Conservation (phyloP, 208 protist genomes). For the Dictyostelium gargantuum region DNA sequence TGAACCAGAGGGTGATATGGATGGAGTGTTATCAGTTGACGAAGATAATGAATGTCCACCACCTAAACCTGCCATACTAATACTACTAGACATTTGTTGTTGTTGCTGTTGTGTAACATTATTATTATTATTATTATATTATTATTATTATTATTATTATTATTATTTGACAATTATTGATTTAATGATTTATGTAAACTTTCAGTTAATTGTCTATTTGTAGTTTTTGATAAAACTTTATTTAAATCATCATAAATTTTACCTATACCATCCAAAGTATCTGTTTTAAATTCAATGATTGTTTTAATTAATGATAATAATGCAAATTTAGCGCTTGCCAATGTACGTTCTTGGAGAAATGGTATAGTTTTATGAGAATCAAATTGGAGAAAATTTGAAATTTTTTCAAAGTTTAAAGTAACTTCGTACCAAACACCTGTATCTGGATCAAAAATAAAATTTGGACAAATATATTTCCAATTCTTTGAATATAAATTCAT, state of each 20-base stretch:
- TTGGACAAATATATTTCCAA: conserved; percentile 30
- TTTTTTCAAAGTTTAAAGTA: conserved; percentile 23
- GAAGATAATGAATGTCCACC: background rate
- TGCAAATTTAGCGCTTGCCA: background rate
- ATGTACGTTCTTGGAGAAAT: conserved; percentile 26
- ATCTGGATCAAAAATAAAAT: conserved; percentile 30
- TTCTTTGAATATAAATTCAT: background rate
- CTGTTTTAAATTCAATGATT: conserved; percentile 40
- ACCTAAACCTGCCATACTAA: background rate
- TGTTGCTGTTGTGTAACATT: background rate
- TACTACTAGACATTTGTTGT: background rate
- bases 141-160: background rate
- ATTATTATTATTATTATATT: background rate
- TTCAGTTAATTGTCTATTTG: conserved; percentile 20
- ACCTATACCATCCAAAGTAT: background rate
- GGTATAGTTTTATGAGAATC: conserved; percentile 53
- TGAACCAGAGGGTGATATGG: background rate
- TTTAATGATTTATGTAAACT: background rate
- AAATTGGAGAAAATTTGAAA: conserved; percentile 52
- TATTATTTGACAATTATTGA: background rate
- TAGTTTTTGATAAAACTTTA: background rate
- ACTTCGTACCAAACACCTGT: conserved; percentile 39
- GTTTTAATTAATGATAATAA: conserved; percentile 14
- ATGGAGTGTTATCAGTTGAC: background rate
- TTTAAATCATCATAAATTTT: conserved; percentile 52